A percentile compares a stretch with the other conserved stretches of the same genome.
Evolutionary conservation across 192 early-diverging fungal genomes (phyloP).

Genomic region (Coemansia asiatica): DNA sequence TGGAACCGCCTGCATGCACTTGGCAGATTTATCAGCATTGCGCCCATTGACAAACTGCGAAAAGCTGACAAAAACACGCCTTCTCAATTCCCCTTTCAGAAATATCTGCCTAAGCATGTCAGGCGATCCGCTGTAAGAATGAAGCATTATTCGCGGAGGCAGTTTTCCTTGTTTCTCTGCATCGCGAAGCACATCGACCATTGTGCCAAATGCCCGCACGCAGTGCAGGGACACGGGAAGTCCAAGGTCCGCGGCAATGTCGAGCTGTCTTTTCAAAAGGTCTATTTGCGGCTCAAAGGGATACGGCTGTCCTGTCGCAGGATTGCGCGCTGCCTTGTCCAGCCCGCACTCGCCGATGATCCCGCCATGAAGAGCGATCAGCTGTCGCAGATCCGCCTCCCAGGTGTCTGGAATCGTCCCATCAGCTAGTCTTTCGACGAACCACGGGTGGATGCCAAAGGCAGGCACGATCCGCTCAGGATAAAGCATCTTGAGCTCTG

Average conservation of each 20-base stretch:
- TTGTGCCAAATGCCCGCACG: conserved; percentile 71
- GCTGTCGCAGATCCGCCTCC: conserved; percentile 22
- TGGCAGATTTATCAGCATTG: conserved; percentile 29
- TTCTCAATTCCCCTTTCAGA: conserved; percentile 30
- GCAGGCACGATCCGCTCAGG: conserved; percentile 26
- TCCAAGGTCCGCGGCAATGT: conserved; percentile 64
- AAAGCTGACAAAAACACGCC: conserved; percentile 75
- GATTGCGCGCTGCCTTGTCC: conserved; percentile 46
- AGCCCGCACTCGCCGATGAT: conserved; percentile 54
- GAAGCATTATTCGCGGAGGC: conserved; percentile 76
- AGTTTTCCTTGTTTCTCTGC: conserved; percentile 29
- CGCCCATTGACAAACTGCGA: conserved; percentile 75
- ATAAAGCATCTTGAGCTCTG: conserved; percentile 18
- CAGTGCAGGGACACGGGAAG: conserved; percentile 74
- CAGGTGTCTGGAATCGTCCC: conserved; percentile 36
- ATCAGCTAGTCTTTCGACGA: conserved; percentile 30
- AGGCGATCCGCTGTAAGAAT: conserved; percentile 80
- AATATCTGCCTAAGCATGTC: conserved; percentile 62
- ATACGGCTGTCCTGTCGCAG: conserved; percentile 19
- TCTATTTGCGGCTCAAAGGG: conserved; percentile 40
- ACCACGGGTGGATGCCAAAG: conserved; percentile 57
- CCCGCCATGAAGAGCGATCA: conserved; percentile 24
- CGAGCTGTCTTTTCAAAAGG: conserved; percentile 67
- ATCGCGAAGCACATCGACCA: conserved; percentile 48
- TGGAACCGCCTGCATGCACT: conserved; percentile 71